Evolutionary conservation across 2,329 filamentous ascomycete species (phyloP), one percentile per base, ranked within the genome.

Genomic region (Alternaria sp.): DNA sequence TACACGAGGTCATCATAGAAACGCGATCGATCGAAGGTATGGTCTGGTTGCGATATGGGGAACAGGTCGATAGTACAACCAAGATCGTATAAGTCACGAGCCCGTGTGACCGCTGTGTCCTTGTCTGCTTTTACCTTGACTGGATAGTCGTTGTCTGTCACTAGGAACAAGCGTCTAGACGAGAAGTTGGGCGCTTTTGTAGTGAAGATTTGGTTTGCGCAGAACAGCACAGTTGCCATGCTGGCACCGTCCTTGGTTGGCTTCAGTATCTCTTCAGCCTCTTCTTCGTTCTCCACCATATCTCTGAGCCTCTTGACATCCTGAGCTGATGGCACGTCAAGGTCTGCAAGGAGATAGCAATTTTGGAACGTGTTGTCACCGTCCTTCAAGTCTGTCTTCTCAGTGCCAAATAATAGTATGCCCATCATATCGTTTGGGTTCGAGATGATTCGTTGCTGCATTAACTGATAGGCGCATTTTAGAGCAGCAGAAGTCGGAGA

Each of bases 1-100:
- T 98, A 98, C 61, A 98, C 90, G 49, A 99, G 95, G 74, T 97
- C 93, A 79, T 98, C 92, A 78, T 97, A 99, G 78, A 99, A 99
- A 59, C 91, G 94, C 57, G 87, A 84, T 5, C 92, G 83, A 66
- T 97, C 90, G 73, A 99, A 99, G 34, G 86, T 86, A 63, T 87
- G 85, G 28, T 89, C 89, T 1, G 87, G 87, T 24, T 81, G 83
- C 5, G 90, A 91, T 58, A 99, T 94, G 0, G 95, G 94, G 68
- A 98, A 99, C 0, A 99, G 82, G 71, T 98, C 94, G 61, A 99
- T 96, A 1, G 87, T 88, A 30, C 97, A 93, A 4, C 94, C 93
- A 28, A 98, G 83, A 74, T 99, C 95, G 75, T 97, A 98, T 22
- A 99, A 79, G 80, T 99, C 95, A 75, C 97, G 96, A 28, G 95